Evolutionary conservation across 495 filamentous ascomycete genomes (phyloP), one percentile per base, ranked within the genome.

Genomic region (Extremus antarcticus): DNA sequence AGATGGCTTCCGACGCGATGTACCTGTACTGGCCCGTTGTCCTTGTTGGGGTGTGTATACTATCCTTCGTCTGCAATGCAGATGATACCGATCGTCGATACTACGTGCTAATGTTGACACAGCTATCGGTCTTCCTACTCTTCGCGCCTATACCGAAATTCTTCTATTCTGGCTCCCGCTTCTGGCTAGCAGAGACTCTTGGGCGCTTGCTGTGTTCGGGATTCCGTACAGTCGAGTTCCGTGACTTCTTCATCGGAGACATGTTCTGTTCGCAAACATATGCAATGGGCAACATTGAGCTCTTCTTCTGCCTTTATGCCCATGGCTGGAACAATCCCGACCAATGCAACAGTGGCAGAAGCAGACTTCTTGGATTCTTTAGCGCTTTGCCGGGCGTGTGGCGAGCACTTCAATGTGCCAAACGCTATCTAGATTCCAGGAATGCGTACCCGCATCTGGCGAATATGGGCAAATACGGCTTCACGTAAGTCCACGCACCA

Each of bases 201-300:
- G 94, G 83, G 74, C 85, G 92, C 56, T 71, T 97, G 23, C 71
- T 94, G 46, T 75, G 88, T 20, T 86, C 92, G 17, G 92, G 92
- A 15, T 62, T 92, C 11, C 95, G 90, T 67, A 89, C 86, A 10
- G 92, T 98, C 19, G 92, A 96, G 66, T 98, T 97, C 65, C 81
- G 89, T 55, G 92, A 98, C 66, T 97, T 98, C 72, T 98, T 95
- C 68, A 76, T 97, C 0, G 92, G 92, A 16, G 92, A 98, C 65
- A 96, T 97, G 77, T 94, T 88, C 65, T 97, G 92, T 66, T 97
- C 92, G 3, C 78, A 90, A 50, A 92, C 89, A 8, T 97, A 98
- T 68, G 76, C 83, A 25, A 85, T 88, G 65, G 84, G 87, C 86
- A 96, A 97, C 64, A 80, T 97, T 49, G 84, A 84, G 61, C 76